Base-by-base conservation (phyloP, 129 eudicot species). In the Ambrosia artemisiifolia region DNA sequence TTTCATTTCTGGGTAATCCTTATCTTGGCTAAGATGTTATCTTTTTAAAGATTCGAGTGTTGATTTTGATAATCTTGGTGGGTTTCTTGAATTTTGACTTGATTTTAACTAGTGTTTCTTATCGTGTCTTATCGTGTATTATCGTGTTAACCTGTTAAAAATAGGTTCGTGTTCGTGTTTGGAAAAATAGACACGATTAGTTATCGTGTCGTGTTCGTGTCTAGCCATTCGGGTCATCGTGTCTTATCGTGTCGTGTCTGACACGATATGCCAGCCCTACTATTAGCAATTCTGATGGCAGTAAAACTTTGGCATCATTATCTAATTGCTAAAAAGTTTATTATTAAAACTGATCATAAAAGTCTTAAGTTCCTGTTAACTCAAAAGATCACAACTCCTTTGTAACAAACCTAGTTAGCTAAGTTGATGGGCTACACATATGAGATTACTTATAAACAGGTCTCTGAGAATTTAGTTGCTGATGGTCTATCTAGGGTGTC, bases 1-100 rank as follows among this genome's bases (percentile, higher is more conserved):
- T 63, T 43, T 63, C 54, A 50, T 69, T 75, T 43, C n/a, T 32
- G 71, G 76, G 63, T 53, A 51, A 42, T 74, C 40, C 24, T 67
- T 50, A 60, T n/a, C 43, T n/a, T n/a, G n/a, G n/a, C n/a, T n/a
- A 56, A 43, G 34, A 43, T 75, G 11, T 56, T 60, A 55, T 55
- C 73, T 42, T 69, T 11, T 50, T 62, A 44, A 48, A 42, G 73
- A 73, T 70, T 48, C 76, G 48, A 19, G 71, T 63, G 43, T 34
- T 35, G 47, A 74, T 74, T 71, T 68, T 35, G 72, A 20, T 63
- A 59, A 64, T 24, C 67, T 51, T 82, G 54, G 81, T n/a, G 74
- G 79, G 67, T 67, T 67, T 43, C 56, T 56, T 55, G 65, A 66
- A 75, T 66, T 57, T 67, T 42, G 73, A 28, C 8, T 69, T 8